Evolutionary conservation across 495 filamentous ascomycete genomes (phyloP), one percentile per base, ranked within the genome.

Genomic region (Neurospora sp.): DNA sequence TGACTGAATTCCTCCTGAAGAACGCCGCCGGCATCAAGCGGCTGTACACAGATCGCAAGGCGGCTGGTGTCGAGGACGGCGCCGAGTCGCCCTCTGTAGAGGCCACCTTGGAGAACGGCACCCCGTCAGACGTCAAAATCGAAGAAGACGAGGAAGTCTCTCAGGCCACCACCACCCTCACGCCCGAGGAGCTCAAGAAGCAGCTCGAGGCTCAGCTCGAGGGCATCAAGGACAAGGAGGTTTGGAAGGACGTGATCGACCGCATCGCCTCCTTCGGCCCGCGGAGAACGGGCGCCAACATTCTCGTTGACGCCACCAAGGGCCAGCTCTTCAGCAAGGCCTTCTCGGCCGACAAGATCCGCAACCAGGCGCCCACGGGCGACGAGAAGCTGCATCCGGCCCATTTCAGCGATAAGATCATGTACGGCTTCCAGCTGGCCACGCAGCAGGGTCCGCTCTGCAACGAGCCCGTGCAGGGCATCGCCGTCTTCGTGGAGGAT

Each of bases 341-440:
- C 86, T 97, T 87, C 71, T 72, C 73, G 4, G 69, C 83, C 82
- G 88, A 85, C 69, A 77, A 78, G 73, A 62, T 78, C 74, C 74
- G 76, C 39, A 73, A 71, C 75, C 82, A 78, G 69, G 76, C 76
- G 41, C 82, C 79, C 37, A 76, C 75, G 46, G 79, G 74, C 27
- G 79, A 83, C 72, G 86, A 91, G 59, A 85, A 87, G n/a, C 82
- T 92, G 8, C 86, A 89, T 23, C 86, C 92, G 1, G 84, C 86
- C 46, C 92, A 96, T 80, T 90, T 98, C 76, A 89, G 89, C 78
- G 96, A 97, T 85, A 97, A 96, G 78, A 90, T 98, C 74, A 85
- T 89, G 14, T 93, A 99, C 79, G 93, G 92, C 62, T 98, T 98
- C 87, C 96, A 99, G 79, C 88, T 99, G 0, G 90, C 92, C n/a